Percentiles rank a stretch among this genome's conserved stretches.
phyloP scores from a whole-genome alignment of 768 basidiomycete species.

The Leccinum boreale region DNA sequence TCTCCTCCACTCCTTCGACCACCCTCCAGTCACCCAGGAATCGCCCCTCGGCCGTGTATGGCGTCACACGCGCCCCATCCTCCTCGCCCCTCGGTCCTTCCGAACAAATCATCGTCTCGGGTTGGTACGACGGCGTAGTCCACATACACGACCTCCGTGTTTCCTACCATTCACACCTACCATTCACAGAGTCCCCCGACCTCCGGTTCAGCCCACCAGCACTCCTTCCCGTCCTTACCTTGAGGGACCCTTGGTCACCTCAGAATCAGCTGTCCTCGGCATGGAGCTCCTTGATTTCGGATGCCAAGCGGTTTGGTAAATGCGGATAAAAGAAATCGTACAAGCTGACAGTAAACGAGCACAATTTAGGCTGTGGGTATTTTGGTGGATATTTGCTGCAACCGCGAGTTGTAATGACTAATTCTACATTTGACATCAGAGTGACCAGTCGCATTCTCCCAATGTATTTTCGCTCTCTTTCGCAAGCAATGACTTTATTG shows the following conservation, averaged over 20 bases:
- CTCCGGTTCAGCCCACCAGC: slow-evolving; percentile 23
- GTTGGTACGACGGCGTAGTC: slow-evolving; percentile 80
- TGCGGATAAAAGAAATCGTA: too few relatives aligned
- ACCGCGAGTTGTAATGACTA: background rate
- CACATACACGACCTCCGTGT: slow-evolving; percentile 74
- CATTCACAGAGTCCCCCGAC: slow-evolving; percentile 14
- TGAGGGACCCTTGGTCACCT: slow-evolving; percentile 64
- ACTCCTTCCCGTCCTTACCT: slow-evolving; percentile 55
- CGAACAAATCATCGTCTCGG: slow-evolving; percentile 68
- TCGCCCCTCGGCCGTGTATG: slow-evolving; percentile 63
- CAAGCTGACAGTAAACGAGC: too few relatives aligned
- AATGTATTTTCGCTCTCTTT: background rate
- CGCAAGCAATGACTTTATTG: background rate
- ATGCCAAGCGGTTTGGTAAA: too few relatives aligned
- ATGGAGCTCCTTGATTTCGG: too few relatives aligned
- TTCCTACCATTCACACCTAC: slow-evolving; percentile 18
- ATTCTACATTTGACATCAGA: slow-evolving; percentile 4
- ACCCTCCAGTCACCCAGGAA: slow-evolving; percentile 41
- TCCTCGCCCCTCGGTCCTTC: slow-evolving; percentile 69
- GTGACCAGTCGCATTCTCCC: too few relatives aligned
- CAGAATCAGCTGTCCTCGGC: too few relatives aligned
- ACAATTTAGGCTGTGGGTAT: too few relatives aligned
- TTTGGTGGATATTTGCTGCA: background rate
- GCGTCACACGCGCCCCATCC: slow-evolving; percentile 56
- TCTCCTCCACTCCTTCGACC: slow-evolving; percentile 47